phyloP scores from a whole-genome alignment of 2,329 filamentous ascomycete genomes.

The Sporothrix euskadiensis region DNA sequence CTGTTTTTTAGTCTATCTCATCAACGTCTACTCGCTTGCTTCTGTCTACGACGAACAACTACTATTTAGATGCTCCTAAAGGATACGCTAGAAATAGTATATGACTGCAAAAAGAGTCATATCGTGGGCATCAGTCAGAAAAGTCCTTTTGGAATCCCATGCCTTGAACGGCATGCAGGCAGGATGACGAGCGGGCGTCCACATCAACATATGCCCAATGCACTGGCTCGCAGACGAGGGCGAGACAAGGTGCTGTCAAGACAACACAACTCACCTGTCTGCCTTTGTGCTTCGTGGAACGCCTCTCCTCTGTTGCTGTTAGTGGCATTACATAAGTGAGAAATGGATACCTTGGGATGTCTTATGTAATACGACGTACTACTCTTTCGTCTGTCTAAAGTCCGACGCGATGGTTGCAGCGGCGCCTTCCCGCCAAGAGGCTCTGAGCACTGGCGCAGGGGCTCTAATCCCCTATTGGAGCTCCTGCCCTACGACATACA shows the following conservation, averaged over 20 bases:
- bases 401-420: not conserved
- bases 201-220: not conserved
- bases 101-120: not conserved
- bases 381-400: not conserved
- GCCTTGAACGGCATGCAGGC: conserved; percentile 22
- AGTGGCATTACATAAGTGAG: conserved; percentile 10
- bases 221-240: not conserved
- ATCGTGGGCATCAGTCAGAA: not conserved
- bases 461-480: conserved; percentile 19
- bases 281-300: not conserved
- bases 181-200: conserved; percentile 14
- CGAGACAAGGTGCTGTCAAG: conserved; percentile 6
- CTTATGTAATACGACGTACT: not conserved
- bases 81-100: not conserved
- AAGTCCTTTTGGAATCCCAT: not conserved
- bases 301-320: not conserved
- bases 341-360: not conserved
- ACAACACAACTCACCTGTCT: not conserved
- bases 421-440: not conserved
- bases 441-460: conserved; percentile 19
- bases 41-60: not conserved
- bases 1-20: not conserved
- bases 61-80: not conserved
- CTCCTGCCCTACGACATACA: conserved; percentile 2
- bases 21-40: not conserved